Evolutionary conservation across 2,329 filamentous ascomycete genomes (phyloP), one percentile per base, ranked within the genome.

Genomic region (Fusarium haematococcum): DNA sequence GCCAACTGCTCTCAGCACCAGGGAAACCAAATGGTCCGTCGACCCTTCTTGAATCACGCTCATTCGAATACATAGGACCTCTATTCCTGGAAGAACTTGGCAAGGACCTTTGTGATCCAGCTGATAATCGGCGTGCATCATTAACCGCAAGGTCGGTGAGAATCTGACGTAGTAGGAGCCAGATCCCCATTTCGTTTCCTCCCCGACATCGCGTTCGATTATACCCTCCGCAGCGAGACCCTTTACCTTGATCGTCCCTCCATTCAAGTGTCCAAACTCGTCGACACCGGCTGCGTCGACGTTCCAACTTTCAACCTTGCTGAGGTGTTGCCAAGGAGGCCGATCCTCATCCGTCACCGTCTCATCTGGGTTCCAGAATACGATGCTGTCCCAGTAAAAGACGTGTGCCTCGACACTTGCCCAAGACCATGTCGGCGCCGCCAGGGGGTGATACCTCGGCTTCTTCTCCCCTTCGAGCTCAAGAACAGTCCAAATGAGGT

Each of bases 381-480:
- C 57, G 20, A 68, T 64, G 11, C 27, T 33, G 6, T 52, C 65
- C 60, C 54, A 64, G 27, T 68, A 68, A 32, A 35, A 68, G 20
- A 68, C 33, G 13, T 43, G 39, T 8, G 61, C 45, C 18, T 35
- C 60, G 4, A 58, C 62, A 13, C 61, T 54, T 6, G 66, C 66
- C 66, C 66, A 68, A 5, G 66, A 65, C 66, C 66, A 68, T 2
- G 66, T 65, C 20, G 66, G 66, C 2, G 66, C 54, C 2, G 52
- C 30, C 5, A 48, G 30, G 8, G 60, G 52, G 6, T 60, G 1
- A 5, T 62, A 13, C 20, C 60, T 62, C 13, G 66, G 66, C 6
- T 30, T 54, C 25, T 50, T 60, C 25, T 58, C 35, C 4, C 37
- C 56, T 18, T 64, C 48, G 7, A 35, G 39, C 5, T 37, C 37